These are phyloP conservation scores for Lomentospora prolificans DNA, from an alignment of 2,329 filamentous ascomycete species.

Conservation along the genomic window DNA sequence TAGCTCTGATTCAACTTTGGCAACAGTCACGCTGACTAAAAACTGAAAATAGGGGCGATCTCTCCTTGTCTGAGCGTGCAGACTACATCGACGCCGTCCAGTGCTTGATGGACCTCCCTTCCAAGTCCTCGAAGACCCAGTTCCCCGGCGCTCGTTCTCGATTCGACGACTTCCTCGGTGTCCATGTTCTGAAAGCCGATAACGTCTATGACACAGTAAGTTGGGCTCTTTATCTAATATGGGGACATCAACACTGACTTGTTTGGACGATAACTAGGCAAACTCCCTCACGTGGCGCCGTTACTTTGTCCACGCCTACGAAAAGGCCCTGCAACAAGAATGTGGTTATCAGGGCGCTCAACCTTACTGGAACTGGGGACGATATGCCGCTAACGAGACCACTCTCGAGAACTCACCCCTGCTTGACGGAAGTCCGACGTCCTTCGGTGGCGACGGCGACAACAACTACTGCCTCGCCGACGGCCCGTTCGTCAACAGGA, in stretches of 20 bases:
- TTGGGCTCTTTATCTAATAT: too few species aligned
- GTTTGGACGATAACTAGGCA: too few species aligned
- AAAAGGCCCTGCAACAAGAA: slow-evolving; percentile 20
- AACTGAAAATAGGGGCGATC: slow-evolving; percentile 7
- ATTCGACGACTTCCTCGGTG: slow-evolving; percentile 40
- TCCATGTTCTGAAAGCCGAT: slow-evolving; percentile 22
- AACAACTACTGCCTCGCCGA: slow-evolving; percentile 40
- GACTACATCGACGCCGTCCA: slow-evolving; percentile 34
- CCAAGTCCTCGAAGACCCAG: slow-evolving; percentile 24
- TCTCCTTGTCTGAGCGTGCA: slow-evolving; percentile 17
- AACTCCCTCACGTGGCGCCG: slow-evolving; percentile 22
- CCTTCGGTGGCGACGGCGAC: slow-evolving; percentile 29
- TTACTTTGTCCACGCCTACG: slow-evolving; percentile 22
- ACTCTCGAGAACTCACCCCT: slow-evolving; percentile 31
- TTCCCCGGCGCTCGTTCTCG: slow-evolving; percentile 31
- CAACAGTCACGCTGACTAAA: neutral
- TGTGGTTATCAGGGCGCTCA: slow-evolving; percentile 28
- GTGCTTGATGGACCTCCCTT: slow-evolving; percentile 29
- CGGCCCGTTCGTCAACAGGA: slow-evolving; percentile 33
- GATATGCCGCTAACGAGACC: slow-evolving; percentile 19
- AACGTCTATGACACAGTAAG: too few species aligned
- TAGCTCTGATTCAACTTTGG: neutral
- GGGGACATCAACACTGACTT: too few species aligned
- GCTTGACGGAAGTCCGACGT: slow-evolving; percentile 36
- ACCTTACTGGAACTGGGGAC: slow-evolving; percentile 37